These are phyloP conservation scores for Calonectria pauciramosa DNA, from an alignment of 2,329 filamentous ascomycete genomes.

Conservation along the genomic window DNA sequence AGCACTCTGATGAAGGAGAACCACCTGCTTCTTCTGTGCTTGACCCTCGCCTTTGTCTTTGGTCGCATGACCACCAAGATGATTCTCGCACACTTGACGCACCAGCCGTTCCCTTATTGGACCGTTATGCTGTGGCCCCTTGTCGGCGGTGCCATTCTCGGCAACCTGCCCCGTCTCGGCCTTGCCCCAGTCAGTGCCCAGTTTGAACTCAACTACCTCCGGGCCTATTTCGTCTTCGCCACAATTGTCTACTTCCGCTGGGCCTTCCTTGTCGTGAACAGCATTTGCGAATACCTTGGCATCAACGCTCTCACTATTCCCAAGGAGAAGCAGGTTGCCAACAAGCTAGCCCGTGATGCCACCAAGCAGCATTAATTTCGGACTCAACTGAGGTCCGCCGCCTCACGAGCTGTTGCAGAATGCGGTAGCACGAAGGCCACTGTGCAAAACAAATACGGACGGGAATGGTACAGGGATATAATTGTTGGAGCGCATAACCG, in stretches of 20 bases:
- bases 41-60: slow-evolving; percentile 97
- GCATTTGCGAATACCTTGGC: slow-evolving; percentile 91
- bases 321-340: slow-evolving; percentile 70
- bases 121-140: slow-evolving; percentile 91
- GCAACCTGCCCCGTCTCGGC: slow-evolving; percentile 85
- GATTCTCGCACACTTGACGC: slow-evolving; percentile 94
- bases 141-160: slow-evolving; percentile 84
- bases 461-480: slow-evolving; percentile 25
- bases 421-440: neutral
- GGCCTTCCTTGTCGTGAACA: slow-evolving; percentile 91
- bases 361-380: slow-evolving; percentile 50
- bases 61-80: slow-evolving; percentile 99
- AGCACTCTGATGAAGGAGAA: slow-evolving; percentile 86
- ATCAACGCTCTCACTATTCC: slow-evolving; percentile 96
- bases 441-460: neutral
- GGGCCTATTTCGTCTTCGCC: slow-evolving; percentile 86
- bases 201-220: slow-evolving; percentile 84
- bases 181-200: slow-evolving; percentile 74
- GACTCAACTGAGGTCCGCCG: neutral
- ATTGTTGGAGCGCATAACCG: slow-evolving; percentile 31
- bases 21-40: slow-evolving; percentile 90
- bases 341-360: slow-evolving; percentile 59
- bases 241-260: slow-evolving; percentile 91
- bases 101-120: slow-evolving; percentile 97
- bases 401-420: slow-evolving; percentile 3